Percentiles rank a stretch among this genome's conserved stretches.
Evolutionary conservation across 2,329 filamentous ascomycete species (phyloP).

Genomic region (Hypoxylon sp.): DNA sequence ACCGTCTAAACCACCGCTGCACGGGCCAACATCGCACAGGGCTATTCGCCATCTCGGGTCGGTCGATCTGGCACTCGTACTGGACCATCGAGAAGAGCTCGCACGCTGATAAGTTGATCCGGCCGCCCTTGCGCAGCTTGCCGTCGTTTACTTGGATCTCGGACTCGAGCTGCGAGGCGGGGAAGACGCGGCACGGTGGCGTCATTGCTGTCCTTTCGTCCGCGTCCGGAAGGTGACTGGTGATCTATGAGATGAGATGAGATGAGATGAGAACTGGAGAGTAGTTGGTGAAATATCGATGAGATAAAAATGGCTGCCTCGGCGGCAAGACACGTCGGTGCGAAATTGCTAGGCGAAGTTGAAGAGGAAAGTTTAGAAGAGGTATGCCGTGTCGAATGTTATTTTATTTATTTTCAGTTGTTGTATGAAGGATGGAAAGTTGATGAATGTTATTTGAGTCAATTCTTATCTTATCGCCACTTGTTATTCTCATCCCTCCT

Average conservation of each 20-base stretch:
- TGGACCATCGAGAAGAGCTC: slow-evolving; percentile 72
- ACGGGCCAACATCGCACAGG: slow-evolving; percentile 70
- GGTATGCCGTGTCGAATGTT: slow-evolving; percentile 58
- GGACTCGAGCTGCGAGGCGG: slow-evolving; percentile 65
- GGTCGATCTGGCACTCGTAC: slow-evolving; percentile 71
- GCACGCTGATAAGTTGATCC: slow-evolving; percentile 68
- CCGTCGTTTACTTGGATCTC: slow-evolving; percentile 66
- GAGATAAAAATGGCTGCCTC: slow-evolving; percentile 51
- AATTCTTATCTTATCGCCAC: slow-evolving; percentile 52
- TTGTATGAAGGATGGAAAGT: slow-evolving; percentile 16
- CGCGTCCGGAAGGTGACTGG: neutral
- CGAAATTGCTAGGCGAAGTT: slow-evolving; percentile 67
- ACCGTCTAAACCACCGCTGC: slow-evolving; percentile 73
- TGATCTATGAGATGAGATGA: slow-evolving; percentile 5
- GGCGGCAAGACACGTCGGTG: slow-evolving; percentile 63
- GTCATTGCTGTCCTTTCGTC: slow-evolving; percentile 62
- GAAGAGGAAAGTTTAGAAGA: slow-evolving; percentile 72
- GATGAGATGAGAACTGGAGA: no score
- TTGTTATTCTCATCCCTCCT: slow-evolving; percentile 9
- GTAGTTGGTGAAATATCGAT: no score
- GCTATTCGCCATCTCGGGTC: slow-evolving; percentile 62
- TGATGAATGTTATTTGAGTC: slow-evolving; percentile 21
- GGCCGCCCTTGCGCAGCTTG: slow-evolving; percentile 66
- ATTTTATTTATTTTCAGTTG: slow-evolving; percentile 2
- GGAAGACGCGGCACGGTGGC: slow-evolving; percentile 70